Conservation (phyloP, 2,329 filamentous ascomycete genomes). For the Paraphaeosphaeria sporulosa region DNA sequence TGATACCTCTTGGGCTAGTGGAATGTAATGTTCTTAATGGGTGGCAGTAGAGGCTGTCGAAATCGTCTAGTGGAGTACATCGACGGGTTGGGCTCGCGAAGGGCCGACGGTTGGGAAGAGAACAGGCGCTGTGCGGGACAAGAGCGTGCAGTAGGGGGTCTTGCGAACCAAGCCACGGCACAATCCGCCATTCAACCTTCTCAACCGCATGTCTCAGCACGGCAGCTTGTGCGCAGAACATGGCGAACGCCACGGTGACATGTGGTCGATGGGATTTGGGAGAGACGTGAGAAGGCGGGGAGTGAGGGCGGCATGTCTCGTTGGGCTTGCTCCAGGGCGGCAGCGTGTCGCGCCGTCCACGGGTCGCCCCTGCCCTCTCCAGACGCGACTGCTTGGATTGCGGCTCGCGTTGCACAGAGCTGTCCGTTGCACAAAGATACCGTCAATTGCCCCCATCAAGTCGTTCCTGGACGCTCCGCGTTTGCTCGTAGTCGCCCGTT, state of each 20-base stretch:
- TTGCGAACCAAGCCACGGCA: too few relatives aligned
- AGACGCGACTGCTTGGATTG: neutral
- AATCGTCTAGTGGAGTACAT: too few relatives aligned
- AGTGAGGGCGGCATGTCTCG: conserved; percentile 4
- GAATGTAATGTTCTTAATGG: neutral
- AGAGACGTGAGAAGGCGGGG: conserved; percentile 12
- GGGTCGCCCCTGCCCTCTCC: neutral
- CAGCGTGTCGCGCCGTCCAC: neutral
- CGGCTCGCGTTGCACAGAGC: neutral
- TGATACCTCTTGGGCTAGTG: neutral
- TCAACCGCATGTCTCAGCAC: neutral
- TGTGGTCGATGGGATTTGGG: conserved; percentile 13
- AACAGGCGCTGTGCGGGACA: too few relatives aligned
- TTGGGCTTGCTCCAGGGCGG: neutral
- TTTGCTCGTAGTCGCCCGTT: neutral
- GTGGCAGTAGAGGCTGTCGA: too few relatives aligned
- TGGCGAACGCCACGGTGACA: conserved; percentile 18
- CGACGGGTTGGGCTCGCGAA: too few relatives aligned
- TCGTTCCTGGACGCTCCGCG: neutral
- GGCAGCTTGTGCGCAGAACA: neutral
- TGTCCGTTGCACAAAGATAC: neutral
- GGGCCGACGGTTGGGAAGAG: too few relatives aligned
- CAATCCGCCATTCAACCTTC: neutral
- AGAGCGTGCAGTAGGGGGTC: too few relatives aligned
- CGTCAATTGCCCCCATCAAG: neutral